Conservation (phyloP, 2,329 filamentous ascomycete genomes). For the Aspergillus luchuensis region DNA sequence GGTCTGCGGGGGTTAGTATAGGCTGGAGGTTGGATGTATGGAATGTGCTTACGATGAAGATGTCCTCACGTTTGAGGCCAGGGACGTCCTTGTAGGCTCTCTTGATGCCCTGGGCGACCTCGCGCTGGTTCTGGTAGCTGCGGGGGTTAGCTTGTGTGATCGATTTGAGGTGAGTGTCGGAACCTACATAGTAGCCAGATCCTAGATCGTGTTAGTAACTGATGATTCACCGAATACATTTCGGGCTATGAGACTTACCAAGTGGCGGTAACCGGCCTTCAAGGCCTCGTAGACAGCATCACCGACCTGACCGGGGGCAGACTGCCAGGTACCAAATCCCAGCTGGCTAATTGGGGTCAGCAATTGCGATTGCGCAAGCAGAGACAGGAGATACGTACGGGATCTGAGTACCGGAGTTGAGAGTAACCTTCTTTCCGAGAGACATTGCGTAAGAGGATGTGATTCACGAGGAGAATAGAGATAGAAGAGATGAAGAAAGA, state of each 20-base stretch:
- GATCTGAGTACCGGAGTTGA: conserved; percentile 42
- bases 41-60: conserved; percentile 39
- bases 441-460: conserved; percentile 34
- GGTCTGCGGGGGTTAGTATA: conserved; percentile 40
- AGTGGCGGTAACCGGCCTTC: conserved; percentile 44
- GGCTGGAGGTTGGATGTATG: not conserved
- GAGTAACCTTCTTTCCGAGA: conserved; percentile 43
- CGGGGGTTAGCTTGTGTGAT: not conserved
- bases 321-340: conserved; percentile 46
- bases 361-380: not conserved
- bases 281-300: conserved; percentile 44
- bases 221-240: not conserved
- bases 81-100: conserved; percentile 41
- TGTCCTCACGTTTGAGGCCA: conserved; percentile 44
- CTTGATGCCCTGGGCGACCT: conserved; percentile 39
- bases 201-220: conserved; percentile 28
- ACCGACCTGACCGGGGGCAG: conserved; percentile 42
- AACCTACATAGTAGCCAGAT: conserved; percentile 43
- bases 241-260: conserved; percentile 28
- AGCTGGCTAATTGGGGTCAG: conserved; percentile 32
- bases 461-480: not conserved
- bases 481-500: not conserved
- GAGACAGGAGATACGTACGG: conserved; percentile 32
- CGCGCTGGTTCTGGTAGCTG: conserved; percentile 44
- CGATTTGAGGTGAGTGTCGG: not conserved